Evolutionary conservation across 495 filamentous ascomycete species (phyloP).

Genomic region (Neurospora pannonica): DNA sequence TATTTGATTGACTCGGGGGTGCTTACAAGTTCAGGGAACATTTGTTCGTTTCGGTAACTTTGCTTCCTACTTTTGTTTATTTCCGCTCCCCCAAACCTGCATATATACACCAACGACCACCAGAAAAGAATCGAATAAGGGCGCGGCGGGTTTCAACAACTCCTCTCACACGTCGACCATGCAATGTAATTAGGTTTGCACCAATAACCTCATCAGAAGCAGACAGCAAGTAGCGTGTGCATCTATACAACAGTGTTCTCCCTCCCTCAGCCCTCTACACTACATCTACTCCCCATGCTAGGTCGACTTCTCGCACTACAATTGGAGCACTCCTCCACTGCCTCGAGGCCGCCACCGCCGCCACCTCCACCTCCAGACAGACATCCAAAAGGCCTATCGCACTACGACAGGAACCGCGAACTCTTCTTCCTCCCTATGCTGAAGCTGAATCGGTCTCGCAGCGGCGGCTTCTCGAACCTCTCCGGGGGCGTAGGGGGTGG

Average conservation of each 20-base stretch:
- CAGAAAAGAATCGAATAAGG: background rate
- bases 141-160: background rate
- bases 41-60: background rate
- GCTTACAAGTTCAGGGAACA: background rate
- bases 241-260: background rate
- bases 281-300: background rate
- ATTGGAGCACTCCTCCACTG: background rate
- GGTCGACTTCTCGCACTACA: background rate
- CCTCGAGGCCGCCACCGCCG: background rate
- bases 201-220: background rate
- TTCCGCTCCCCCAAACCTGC: background rate
- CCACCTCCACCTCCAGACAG: background rate
- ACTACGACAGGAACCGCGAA: conserved; percentile 29
- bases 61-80: background rate
- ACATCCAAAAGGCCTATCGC: background rate
- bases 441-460: conserved; percentile 48
- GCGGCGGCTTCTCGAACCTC: conserved; percentile 9
- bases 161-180: background rate
- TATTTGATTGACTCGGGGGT: too few relatives aligned
- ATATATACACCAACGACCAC: background rate
- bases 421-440: conserved; percentile 53
- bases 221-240: too few relatives aligned
- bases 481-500: background rate
- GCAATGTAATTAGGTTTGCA: background rate
- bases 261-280: background rate